Percentiles rank a stretch among this genome's conserved stretches.
Evolutionary conservation across 2,329 filamentous ascomycete species (phyloP).

Genomic region (Pseudogymnoascus sp.): DNA sequence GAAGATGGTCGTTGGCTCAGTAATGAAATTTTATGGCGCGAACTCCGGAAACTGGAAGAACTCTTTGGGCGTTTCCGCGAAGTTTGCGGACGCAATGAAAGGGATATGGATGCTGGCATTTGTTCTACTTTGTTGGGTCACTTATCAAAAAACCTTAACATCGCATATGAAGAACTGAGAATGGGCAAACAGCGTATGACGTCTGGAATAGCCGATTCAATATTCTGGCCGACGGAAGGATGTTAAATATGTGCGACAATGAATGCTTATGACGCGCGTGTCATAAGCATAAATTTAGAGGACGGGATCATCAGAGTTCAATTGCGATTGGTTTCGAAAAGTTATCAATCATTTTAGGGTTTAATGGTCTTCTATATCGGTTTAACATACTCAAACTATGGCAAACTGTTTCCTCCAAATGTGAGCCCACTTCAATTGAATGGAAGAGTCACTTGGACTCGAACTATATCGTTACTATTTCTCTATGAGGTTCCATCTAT

Average conservation of each 20-base stretch:
- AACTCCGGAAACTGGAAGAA: constrained; percentile 42
- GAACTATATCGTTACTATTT: background rate
- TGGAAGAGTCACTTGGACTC: background rate
- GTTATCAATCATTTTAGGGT: background rate
- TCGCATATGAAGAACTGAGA: constrained; percentile 35
- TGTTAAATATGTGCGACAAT: background rate
- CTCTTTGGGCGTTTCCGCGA: constrained; percentile 41
- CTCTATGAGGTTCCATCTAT: background rate
- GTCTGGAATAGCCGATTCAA: background rate
- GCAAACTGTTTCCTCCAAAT: background rate
- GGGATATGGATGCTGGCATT: constrained; percentile 30
- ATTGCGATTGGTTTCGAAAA: background rate
- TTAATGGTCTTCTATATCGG: background rate
- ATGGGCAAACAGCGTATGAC: constrained; percentile 12
- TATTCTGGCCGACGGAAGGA: background rate
- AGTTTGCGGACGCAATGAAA: constrained; percentile 26
- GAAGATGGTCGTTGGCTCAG: constrained; percentile 43
- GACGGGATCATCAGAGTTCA: background rate
- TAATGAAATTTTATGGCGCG: constrained; percentile 42
- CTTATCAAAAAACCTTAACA: constrained; percentile 38
- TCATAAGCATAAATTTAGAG: background rate
- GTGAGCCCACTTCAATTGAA: background rate
- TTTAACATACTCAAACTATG: background rate
- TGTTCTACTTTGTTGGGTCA: constrained; percentile 41
- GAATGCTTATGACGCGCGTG: background rate